Evolutionary conservation across 805 yeast genomes (phyloP), one percentile per base, ranked within the genome.

Genomic region (Ogataea methanolica): DNA sequence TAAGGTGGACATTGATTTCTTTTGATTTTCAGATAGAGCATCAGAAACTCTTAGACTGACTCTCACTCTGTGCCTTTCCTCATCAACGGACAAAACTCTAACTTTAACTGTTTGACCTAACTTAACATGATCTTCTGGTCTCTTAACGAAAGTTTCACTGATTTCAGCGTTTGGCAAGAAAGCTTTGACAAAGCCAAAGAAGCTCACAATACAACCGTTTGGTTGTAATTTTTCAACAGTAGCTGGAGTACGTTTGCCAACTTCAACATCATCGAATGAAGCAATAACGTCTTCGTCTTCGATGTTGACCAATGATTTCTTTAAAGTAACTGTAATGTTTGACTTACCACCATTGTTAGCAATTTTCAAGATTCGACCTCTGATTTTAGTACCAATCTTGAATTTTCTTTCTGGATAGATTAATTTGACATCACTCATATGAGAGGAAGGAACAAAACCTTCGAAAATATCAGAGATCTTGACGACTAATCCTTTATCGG

Each of bases 371-470:
- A 89, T 77, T 68, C 96, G 79, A 52, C 84, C 94, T 57, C 77
- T 85, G 31, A 88, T 88, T 55, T 83, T 85, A 39, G 85, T 72
- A 11, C 97, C 98, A 39, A 83, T 81, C 66, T 87, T 88, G 74
- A 84, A 92, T 60, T 89, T 88, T 72, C 94, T 79, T 68, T 94
- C 98, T 6, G 99, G 99, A 61, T 92, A 85, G 3, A 81, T 80
- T 53, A 92, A 73, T 62, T 82, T 84, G 48, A 86, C 76, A 65
- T 94, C 99, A 55, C 96, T 83, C 66, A 94, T 78, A 58, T 92
- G 96, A 23, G 70, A 61, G 26, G 80, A 72, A 14, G 88, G 84
- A 29, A 88, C 98, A 52, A 76, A 69, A 5, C 89, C 99, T 39
- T 76, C 82, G 54, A 85, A 87, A 42, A 78, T 75, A 44, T 80